phyloP scores from a whole-genome alignment of 805 yeast genomes.

The Yarrowia yakushimensis region DNA sequence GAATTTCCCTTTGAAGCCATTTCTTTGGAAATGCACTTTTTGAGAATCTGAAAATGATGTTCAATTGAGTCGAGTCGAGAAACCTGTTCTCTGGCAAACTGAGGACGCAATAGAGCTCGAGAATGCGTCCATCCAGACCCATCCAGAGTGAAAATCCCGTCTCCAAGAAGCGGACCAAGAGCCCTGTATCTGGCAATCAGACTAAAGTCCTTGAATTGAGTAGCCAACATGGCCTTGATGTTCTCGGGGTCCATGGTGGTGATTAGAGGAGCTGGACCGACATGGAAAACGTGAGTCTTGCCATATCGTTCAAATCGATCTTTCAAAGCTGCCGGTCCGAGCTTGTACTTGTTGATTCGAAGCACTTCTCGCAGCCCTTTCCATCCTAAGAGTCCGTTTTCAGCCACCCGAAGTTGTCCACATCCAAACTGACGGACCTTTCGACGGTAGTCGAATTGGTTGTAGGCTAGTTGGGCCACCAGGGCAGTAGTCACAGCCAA shows the following conservation, averaged over 20 bases:
- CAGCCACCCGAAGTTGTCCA: neutral
- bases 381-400: neutral
- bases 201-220: conserved; percentile 36
- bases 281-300: neutral
- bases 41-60: conserved; percentile 32
- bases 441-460: neutral
- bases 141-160: conserved; percentile 40
- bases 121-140: conserved; percentile 42
- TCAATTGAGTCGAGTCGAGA: conserved; percentile 34
- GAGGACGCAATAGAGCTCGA: conserved; percentile 39
- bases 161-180: conserved; percentile 36
- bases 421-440: neutral
- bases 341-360: neutral
- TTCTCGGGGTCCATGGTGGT: conserved; percentile 37
- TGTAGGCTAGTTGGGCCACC: neutral
- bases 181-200: conserved; percentile 34
- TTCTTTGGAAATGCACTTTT: conserved; percentile 8
- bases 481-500: neutral
- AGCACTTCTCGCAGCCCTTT: neutral
- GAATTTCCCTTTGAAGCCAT: neutral
- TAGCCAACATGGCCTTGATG: conserved; percentile 37
- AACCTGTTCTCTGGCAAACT: conserved; percentile 38
- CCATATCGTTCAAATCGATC: neutral
- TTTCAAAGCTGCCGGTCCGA: neutral
- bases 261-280: conserved; percentile 4